Evolutionary conservation across 2,329 filamentous ascomycete species (phyloP).

Genomic region (Claviceps sp.): DNA sequence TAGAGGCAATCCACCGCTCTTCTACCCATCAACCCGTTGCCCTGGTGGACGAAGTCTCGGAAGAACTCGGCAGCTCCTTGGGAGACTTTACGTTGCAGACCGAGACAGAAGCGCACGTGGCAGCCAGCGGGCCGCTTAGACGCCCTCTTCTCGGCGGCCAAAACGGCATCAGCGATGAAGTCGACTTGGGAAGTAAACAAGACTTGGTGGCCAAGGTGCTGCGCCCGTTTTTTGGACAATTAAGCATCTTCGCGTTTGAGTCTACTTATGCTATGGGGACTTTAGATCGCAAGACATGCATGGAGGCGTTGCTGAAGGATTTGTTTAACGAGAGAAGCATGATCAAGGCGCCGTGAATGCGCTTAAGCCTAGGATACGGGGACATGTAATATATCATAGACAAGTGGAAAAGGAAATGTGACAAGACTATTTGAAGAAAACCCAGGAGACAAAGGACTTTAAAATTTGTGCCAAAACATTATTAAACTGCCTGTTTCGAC

Average conservation of each 20-base stretch:
- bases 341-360: constrained; percentile 39
- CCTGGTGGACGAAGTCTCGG: constrained; percentile 72
- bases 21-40: constrained; percentile 55
- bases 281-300: constrained; percentile 52
- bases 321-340: constrained; percentile 67
- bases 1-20: constrained; percentile 84
- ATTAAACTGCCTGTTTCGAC: no score
- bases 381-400: background rate
- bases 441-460: no score
- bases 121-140: constrained; percentile 23
- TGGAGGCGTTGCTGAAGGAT: constrained; percentile 53
- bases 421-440: no score
- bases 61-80: constrained; percentile 46
- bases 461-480: no score
- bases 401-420: no score
- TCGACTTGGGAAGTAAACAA: constrained; percentile 45
- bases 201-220: constrained; percentile 66
- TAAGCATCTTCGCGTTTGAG: constrained; percentile 91
- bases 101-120: constrained; percentile 24
- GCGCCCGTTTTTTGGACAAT: constrained; percentile 75
- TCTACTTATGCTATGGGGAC: constrained; percentile 74
- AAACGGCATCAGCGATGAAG: constrained; percentile 41
- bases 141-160: constrained; percentile 39
- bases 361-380: background rate
- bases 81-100: constrained; percentile 19